Conservation (phyloP, 345 rosid species). For the Euphorbia tirucalli region DNA sequence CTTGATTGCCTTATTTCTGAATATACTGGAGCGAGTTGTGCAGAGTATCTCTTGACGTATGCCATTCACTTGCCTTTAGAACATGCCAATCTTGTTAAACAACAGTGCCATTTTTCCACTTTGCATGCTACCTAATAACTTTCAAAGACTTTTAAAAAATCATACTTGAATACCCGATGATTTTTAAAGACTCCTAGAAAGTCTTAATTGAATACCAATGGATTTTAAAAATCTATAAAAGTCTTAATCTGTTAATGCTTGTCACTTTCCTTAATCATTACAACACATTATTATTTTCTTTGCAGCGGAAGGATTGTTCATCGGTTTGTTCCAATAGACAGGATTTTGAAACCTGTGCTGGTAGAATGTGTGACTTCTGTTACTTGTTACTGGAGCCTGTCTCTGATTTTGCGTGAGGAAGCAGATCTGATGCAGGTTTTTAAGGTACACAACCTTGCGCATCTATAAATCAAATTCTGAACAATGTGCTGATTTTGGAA, state of each 20-base stretch:
- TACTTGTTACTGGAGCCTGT: slow-evolving; percentile 86
- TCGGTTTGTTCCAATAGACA: slow-evolving; percentile 65
- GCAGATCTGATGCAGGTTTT: slow-evolving; percentile 62
- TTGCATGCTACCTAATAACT: too few relatives aligned
- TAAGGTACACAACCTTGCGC: slow-evolving; percentile 42
- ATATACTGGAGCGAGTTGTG: slow-evolving; percentile 67
- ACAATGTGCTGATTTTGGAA: neutral
- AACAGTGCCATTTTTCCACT: too few relatives aligned
- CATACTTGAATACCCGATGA: too few relatives aligned
- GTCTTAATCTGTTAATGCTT: too few relatives aligned
- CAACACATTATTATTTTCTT: slow-evolving; percentile 1
- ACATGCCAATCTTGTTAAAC: too few relatives aligned
- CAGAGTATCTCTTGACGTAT: slow-evolving; percentile 78
- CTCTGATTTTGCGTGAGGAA: slow-evolving; percentile 59
- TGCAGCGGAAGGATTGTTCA: slow-evolving; percentile 59
- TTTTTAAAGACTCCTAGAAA: too few relatives aligned
- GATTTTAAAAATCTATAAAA: too few relatives aligned
- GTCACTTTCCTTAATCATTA: neutral
- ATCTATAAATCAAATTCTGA: neutral
- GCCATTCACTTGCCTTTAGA: slow-evolving; percentile 28
- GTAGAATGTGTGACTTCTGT: slow-evolving; percentile 72
- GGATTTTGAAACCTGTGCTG: slow-evolving; percentile 77
- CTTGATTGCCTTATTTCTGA: slow-evolving; percentile 89
- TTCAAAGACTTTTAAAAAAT: too few relatives aligned
- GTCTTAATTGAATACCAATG: too few relatives aligned